Evolutionary conservation across 225 moss, liverwort and hornwort genomes (phyloP).

Genomic region (Polytrichum formosum): DNA sequence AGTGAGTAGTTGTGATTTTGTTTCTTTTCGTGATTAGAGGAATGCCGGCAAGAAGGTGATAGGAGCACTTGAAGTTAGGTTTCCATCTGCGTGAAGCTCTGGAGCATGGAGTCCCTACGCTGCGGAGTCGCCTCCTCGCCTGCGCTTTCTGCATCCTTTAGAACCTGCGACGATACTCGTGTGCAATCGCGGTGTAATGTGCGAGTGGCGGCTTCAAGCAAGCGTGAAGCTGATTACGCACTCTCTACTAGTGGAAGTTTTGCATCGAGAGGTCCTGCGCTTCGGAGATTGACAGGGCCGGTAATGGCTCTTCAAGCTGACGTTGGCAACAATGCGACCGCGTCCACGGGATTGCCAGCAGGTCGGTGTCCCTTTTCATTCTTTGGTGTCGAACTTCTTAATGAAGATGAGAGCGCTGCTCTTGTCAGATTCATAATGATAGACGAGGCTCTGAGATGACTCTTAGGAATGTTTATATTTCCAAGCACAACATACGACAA

Average conservation of each 20-base stretch:
- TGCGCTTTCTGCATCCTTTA: background rate
- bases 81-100: background rate
- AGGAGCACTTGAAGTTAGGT: background rate
- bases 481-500: too few relatives aligned
- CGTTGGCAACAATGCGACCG: slow-evolving; percentile 15
- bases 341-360: slow-evolving; percentile 26
- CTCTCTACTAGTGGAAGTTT: slow-evolving; percentile 5
- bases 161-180: slow-evolving; percentile 10
- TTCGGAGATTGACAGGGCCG: slow-evolving; percentile 1
- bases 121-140: too few relatives aligned
- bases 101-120: slow-evolving; percentile 3
- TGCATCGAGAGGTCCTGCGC: background rate
- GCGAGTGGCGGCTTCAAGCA: slow-evolving; percentile 7
- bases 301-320: slow-evolving; percentile 16
- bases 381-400: background rate
- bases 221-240: background rate
- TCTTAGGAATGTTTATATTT: too few relatives aligned
- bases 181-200: slow-evolving; percentile 14
- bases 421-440: background rate
- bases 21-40: background rate
- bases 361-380: slow-evolving; percentile 11
- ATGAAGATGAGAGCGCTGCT: background rate
- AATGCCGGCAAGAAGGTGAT: background rate
- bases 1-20: background rate
- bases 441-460: background rate